These are phyloP conservation scores for Colletotrichum coccodes DNA, from an alignment of 2,329 filamentous ascomycete genomes.

Conservation along the genomic window DNA sequence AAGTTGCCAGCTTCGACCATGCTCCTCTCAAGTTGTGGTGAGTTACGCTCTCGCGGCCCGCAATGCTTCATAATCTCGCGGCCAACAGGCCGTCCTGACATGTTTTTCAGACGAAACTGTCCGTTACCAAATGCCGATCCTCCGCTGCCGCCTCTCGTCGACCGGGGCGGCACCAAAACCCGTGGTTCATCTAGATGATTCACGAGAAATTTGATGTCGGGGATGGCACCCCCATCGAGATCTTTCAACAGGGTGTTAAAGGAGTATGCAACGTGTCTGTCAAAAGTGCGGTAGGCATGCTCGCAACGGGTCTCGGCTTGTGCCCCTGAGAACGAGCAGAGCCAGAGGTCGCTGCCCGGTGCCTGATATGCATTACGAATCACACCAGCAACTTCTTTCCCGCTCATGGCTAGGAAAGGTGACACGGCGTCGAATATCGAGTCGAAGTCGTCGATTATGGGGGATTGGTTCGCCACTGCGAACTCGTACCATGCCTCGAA, in stretches of 20 bases:
- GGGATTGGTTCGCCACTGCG: conserved; percentile 49
- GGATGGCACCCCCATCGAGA: conserved; percentile 38
- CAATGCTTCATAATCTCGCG: conserved; percentile 37
- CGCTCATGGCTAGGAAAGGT: conserved; percentile 53
- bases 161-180: conserved; percentile 44
- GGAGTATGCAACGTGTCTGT: conserved; percentile 43
- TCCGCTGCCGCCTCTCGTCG: not conserved
- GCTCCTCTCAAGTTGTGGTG: not conserved
- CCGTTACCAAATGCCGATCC: not conserved
- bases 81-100: not conserved
- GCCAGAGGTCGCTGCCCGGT: conserved; percentile 48
- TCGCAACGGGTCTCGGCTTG: conserved; percentile 43
- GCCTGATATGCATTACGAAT: conserved; percentile 40
- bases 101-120: not conserved
- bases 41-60: not conserved
- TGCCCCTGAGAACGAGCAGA: conserved; percentile 43
- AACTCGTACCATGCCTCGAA: conserved; percentile 58
- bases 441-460: conserved; percentile 62
- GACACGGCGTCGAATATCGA: conserved; percentile 49
- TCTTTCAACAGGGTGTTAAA: conserved; percentile 44
- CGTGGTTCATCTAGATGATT: conserved; percentile 61
- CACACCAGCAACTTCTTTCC: conserved; percentile 40
- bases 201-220: conserved; percentile 53
- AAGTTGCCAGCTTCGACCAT: not conserved
- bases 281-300: conserved; percentile 44